phyloP scores from a whole-genome alignment of 345 rosid genomes.

The Sisymbrium altissimum region DNA sequence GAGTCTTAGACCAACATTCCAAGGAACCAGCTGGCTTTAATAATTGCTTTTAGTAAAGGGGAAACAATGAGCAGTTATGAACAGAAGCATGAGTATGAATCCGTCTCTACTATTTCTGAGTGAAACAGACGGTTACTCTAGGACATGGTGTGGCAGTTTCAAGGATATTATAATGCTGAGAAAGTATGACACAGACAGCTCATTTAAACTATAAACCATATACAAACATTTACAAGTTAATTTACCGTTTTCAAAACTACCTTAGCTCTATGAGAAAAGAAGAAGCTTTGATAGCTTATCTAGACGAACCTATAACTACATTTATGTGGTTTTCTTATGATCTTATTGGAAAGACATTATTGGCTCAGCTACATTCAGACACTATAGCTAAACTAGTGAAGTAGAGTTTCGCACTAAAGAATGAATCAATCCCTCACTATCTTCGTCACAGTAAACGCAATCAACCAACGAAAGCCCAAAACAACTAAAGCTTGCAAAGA shows the following conservation, averaged over 20 bases:
- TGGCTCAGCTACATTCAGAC: not conserved
- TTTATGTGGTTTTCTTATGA: not conserved
- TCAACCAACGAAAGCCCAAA: not conserved
- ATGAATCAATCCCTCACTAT: not conserved
- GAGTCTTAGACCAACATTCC: not conserved
- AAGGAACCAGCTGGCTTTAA: too few relatives aligned
- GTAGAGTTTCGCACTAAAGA: not conserved
- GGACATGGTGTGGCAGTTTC: not conserved
- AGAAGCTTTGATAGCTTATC: not conserved
- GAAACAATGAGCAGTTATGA: not conserved
- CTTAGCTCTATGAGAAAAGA: not conserved
- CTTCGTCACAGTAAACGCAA: not conserved
- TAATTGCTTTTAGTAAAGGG: too few relatives aligned
- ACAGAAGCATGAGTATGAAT: not conserved
- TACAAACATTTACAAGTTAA: not conserved
- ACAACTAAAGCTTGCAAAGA: not conserved
- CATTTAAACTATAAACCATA: not conserved
- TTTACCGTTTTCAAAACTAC: not conserved
- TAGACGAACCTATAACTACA: not conserved
- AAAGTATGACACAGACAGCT: not conserved
- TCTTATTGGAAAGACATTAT: not conserved
- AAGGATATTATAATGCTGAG: not conserved
- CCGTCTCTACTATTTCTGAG: not conserved
- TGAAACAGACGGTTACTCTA: not conserved
- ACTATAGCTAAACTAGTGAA: not conserved